Percentiles rank a stretch among this genome's conserved stretches.
Evolutionary conservation across 345 rosid species (phyloP).

Genomic region (Corchorus olitorius): DNA sequence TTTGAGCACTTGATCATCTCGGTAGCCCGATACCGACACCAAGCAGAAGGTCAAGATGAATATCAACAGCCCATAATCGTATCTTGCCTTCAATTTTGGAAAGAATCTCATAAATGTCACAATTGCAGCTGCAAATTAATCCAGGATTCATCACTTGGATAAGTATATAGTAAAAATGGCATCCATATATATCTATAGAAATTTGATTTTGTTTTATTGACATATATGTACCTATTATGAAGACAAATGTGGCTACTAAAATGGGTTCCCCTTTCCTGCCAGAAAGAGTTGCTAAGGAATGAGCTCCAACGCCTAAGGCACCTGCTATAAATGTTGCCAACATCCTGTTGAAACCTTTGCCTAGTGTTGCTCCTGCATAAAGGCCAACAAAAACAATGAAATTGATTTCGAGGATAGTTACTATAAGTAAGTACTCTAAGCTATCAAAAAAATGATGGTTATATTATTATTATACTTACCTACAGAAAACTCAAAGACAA

Average conservation of each 20-base stretch:
- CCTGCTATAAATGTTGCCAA: constrained; percentile 40
- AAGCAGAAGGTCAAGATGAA: constrained; percentile 48
- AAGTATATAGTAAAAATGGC: not conserved
- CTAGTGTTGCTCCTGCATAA: constrained; percentile 39
- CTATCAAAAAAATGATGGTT: not conserved
- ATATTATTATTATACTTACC: constrained; percentile 24
- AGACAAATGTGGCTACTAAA: constrained; percentile 31
- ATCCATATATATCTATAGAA: not conserved
- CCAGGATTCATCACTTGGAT: not conserved
- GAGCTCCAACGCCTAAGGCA: constrained; percentile 40
- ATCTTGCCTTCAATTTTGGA: constrained; percentile 44
- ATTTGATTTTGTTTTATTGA: not conserved
- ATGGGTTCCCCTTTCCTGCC: constrained; percentile 29
- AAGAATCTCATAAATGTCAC: constrained; percentile 37
- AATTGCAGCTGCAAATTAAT: constrained; percentile 27
- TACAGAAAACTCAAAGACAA: constrained; percentile 43
- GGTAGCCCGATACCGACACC: constrained; percentile 36
- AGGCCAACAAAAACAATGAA: not conserved
- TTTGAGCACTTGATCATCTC: constrained; percentile 14
- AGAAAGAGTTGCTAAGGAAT: constrained; percentile 27
- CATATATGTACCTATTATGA: constrained; percentile 26
- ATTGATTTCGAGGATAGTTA: not conserved
- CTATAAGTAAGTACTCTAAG: too few relatives aligned
- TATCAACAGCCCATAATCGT: constrained; percentile 42
- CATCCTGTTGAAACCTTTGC: constrained; percentile 43